A percentile compares a stretch with the other conserved stretches of the same genome.
phyloP scores from a whole-genome alignment of 2,329 filamentous ascomycete genomes.

The Setomelanomma holmii region DNA sequence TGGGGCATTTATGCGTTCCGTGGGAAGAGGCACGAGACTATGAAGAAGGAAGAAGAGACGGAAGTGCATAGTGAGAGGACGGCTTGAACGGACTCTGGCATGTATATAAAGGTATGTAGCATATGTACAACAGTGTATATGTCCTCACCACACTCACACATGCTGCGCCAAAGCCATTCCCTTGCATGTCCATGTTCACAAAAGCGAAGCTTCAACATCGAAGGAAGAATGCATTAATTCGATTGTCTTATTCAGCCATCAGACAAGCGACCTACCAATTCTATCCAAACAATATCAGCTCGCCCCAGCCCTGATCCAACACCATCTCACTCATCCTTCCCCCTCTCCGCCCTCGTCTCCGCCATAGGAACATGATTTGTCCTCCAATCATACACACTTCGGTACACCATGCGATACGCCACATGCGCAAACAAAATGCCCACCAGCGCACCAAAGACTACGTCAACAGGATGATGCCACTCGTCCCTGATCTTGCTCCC shows the following conservation, averaged over 20 bases:
- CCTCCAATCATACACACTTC: conserved; percentile 23
- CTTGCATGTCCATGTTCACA: neutral
- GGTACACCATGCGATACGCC: conserved; percentile 68
- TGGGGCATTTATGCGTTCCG: conserved; percentile 98
- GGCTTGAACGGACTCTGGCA: conserved; percentile 9
- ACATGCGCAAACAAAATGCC: conserved; percentile 69
- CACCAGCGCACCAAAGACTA: conserved; percentile 67
- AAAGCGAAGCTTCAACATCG: neutral
- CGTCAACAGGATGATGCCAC: conserved; percentile 74
- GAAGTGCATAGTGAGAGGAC: conserved; percentile 46
- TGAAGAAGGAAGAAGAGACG: conserved; percentile 57
- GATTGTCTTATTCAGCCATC: no score
- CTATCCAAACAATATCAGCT: neutral
- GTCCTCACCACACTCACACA: neutral
- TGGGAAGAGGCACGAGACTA: conserved; percentile 89
- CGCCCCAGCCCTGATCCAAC: neutral
- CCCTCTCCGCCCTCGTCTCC: neutral
- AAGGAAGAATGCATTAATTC: no score
- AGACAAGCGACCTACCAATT: no score
- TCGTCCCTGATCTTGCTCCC: conserved; percentile 71
- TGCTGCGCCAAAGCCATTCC: no score
- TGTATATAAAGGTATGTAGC: neutral
- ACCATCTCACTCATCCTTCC: neutral
- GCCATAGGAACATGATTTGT: conserved; percentile 25
- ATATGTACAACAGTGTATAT: conserved; percentile 15